Base-by-base conservation (phyloP, 192 early-diverging fungal species). In the Backusella liffmaniae region DNA sequence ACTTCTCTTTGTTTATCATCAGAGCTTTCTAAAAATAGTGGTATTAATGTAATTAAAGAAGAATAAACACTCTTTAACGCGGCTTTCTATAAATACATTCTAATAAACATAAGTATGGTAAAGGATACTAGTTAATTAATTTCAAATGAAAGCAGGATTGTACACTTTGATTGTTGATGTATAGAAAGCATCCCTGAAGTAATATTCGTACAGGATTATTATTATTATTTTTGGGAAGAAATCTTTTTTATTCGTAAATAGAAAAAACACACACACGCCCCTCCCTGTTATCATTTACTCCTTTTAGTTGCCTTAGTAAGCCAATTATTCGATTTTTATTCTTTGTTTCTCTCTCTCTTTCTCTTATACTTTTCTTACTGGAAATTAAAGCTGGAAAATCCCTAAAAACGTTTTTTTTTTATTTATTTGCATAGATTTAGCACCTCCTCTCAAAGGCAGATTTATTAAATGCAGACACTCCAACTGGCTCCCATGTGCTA, bases 271-370 rank as follows among this genome's bases (percentile, higher is more conserved):
- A 26, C 26, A 23, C 7, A n/a, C 51, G 1, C 23, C 21, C 10
- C 53, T 59, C 23, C 26, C 29, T 62, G 21, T 62, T 23, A 62
- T 62, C 56, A 8, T 29, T 62, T 29, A 29, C 56, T 62, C 56
- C 56, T 62, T 62, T 62, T 62, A 62, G 56, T 62, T 62, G 3
- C 56, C 56, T 62, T 62, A 62, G 56, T 62, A 62, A 29, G 23
- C 23, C 26, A 13, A 62, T 62, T 62, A 23, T 29, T 62, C 4
- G 21, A 29, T 62, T 62, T 62, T 62, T 62, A 62, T 62, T 62
- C 56, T 62, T 59, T 62, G 56, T 62, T 10, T 62, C 56, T 62
- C 21, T 56, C n/a, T 9, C 53, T 56, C n/a, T 49, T 16, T 51
- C 18, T 49, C 4, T 49, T 32, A 32, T 32, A 32, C 32, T 5